Evolutionary conservation across 2,329 filamentous ascomycete genomes (phyloP).

Genomic region (Tolypocladium album): DNA sequence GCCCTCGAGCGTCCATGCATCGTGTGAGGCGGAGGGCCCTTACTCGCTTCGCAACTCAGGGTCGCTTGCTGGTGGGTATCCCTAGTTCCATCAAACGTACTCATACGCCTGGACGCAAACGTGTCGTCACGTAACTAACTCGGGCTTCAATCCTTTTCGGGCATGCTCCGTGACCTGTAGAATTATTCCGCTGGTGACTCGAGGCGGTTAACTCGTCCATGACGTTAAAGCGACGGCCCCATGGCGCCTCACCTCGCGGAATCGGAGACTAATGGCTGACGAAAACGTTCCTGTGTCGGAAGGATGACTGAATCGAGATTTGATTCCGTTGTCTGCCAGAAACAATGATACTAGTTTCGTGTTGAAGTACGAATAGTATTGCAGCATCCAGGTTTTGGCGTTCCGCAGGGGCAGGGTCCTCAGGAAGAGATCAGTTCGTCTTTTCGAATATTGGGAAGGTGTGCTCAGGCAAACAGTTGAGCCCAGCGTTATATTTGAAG

Average conservation of each 20-base stretch:
- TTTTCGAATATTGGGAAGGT: neutral
- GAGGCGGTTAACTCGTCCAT: neutral
- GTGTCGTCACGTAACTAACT: neutral
- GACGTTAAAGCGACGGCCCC: neutral
- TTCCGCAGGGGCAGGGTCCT: no score
- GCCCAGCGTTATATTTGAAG: neutral
- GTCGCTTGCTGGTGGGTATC: neutral
- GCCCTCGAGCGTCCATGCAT: neutral
- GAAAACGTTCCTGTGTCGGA: no score
- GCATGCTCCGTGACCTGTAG: no score
- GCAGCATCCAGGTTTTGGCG: neutral
- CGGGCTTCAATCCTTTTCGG: neutral
- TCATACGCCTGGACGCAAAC: neutral
- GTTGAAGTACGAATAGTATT: neutral
- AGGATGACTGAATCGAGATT: neutral
- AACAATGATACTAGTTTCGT: neutral
- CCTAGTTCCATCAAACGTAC: neutral
- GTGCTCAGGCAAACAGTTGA: neutral
- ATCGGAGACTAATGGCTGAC: no score
- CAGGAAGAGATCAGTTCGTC: neutral
- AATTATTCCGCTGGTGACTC: neutral
- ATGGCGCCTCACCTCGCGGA: no score
- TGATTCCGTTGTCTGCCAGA: neutral
- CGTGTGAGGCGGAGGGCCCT: neutral
- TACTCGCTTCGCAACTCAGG: neutral